Conservation (phyloP, 2,329 filamentous ascomycete species). For the Nothophaeocryptopus gaeumannii region DNA sequence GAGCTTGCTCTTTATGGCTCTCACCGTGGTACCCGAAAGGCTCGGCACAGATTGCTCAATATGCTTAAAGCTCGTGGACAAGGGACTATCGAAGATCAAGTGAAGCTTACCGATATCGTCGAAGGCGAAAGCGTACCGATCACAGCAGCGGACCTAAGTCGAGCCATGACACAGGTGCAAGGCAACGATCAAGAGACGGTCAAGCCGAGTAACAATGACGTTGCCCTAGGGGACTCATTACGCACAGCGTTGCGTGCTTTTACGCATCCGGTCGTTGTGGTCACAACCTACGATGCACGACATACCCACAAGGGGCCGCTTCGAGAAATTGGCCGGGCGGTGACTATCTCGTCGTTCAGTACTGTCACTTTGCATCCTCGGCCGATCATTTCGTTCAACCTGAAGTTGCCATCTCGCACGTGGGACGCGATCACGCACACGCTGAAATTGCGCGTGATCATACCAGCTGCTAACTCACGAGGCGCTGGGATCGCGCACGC, state of each 20-base stretch:
- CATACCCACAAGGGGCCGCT: constrained; percentile 14
- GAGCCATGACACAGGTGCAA: too few relatives aligned
- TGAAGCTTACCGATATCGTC: too few relatives aligned
- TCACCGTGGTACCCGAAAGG: too few relatives aligned
- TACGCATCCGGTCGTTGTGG: constrained; percentile 56
- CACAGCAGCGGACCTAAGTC: too few relatives aligned
- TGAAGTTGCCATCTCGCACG: constrained; percentile 56
- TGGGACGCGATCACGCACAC: constrained; percentile 49
- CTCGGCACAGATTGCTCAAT: too few relatives aligned
- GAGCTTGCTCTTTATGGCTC: too few relatives aligned
- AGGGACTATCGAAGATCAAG: too few relatives aligned
- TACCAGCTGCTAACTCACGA: constrained; percentile 39
- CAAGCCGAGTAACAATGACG: neutral
- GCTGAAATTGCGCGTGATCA: constrained; percentile 50
- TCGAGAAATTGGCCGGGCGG: constrained; percentile 42
- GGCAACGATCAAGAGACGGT: neutral
- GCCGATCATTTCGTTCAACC: constrained; percentile 62
- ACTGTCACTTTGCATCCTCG: constrained; percentile 55
- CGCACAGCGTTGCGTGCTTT: constrained; percentile 44
- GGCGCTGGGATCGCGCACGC: constrained; percentile 35
- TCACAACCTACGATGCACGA: constrained; percentile 42
- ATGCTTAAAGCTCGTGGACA: neutral
- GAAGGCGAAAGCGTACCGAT: too few relatives aligned
- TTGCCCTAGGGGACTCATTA: neutral
- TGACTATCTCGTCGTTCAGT: constrained; percentile 62